Evolutionary conservation across 2,329 filamentous ascomycete genomes (phyloP).

Genomic region (Podosphaera leucotricha): DNA sequence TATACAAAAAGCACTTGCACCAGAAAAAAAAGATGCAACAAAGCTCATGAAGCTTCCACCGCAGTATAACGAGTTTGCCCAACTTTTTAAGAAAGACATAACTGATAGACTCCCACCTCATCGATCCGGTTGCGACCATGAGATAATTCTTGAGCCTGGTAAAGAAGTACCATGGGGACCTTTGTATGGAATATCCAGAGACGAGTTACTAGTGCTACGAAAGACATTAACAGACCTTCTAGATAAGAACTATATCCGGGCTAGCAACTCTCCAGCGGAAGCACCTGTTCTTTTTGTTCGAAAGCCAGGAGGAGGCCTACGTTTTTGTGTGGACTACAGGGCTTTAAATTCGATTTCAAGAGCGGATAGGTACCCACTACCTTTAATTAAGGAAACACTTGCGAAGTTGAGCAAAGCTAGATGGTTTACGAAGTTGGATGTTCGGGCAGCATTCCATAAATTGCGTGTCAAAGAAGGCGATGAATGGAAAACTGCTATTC

Average conservation of each 20-base stretch:
- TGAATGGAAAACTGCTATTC: not conserved
- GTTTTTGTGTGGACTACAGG: not conserved
- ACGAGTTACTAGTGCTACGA: no score
- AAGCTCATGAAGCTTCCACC: not conserved
- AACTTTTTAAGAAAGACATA: not conserved
- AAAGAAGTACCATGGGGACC: not conserved
- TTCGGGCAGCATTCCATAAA: not conserved
- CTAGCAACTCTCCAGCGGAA: not conserved
- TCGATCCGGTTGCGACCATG: not conserved
- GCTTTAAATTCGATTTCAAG: not conserved
- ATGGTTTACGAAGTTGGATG: not conserved
- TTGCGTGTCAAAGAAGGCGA: not conserved
- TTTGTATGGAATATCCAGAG: no score
- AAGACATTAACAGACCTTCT: not conserved
- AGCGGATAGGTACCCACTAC: constrained; percentile 1
- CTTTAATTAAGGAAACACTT: not conserved
- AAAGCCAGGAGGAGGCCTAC: not conserved
- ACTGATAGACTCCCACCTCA: not conserved
- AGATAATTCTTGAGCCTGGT: not conserved
- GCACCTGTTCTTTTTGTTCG: not conserved
- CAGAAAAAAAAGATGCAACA: not conserved
- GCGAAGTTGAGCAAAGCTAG: not conserved
- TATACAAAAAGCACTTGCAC: not conserved
- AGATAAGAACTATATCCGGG: not conserved
- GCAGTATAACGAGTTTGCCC: not conserved